These are phyloP conservation scores for Ceratocystis cubensis DNA, from an alignment of 2,329 filamentous ascomycete genomes.

Conservation along the genomic window DNA sequence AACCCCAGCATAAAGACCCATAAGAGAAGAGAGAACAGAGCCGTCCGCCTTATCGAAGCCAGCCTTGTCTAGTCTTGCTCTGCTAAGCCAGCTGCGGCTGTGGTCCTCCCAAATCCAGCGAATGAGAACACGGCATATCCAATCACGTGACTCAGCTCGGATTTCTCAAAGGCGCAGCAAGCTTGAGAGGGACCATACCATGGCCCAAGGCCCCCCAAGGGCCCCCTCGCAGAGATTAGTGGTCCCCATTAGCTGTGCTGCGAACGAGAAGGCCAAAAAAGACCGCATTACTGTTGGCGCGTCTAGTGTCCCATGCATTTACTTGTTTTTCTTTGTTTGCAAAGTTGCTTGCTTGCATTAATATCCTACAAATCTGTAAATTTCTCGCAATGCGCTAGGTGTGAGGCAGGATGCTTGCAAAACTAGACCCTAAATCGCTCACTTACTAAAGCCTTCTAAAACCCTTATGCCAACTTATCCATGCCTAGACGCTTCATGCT, in stretches of 20 bases:
- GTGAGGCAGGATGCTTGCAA: too few relatives aligned
- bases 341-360: too few relatives aligned
- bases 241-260: background rate
- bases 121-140: background rate
- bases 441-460: too few relatives aligned
- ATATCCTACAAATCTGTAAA: background rate
- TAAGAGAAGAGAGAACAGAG: background rate
- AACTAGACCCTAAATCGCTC: background rate
- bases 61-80: background rate
- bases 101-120: background rate
- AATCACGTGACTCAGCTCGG: conserved; percentile 3
- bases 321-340: too few relatives aligned
- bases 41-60: too few relatives aligned
- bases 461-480: background rate
- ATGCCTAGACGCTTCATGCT: background rate
- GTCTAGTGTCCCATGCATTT: background rate
- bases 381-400: background rate
- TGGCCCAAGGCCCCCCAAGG: conserved; percentile 1
- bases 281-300: background rate
- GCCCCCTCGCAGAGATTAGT: background rate
- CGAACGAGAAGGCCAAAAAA: too few relatives aligned
- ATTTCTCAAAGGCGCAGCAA: conserved; percentile 7
- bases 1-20: background rate
- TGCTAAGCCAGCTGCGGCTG: conserved; percentile 1
- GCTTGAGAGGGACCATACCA: conserved; percentile 10